Evolutionary conservation across 345 rosid species (phyloP).

Genomic region (Cardamine occulta): DNA sequence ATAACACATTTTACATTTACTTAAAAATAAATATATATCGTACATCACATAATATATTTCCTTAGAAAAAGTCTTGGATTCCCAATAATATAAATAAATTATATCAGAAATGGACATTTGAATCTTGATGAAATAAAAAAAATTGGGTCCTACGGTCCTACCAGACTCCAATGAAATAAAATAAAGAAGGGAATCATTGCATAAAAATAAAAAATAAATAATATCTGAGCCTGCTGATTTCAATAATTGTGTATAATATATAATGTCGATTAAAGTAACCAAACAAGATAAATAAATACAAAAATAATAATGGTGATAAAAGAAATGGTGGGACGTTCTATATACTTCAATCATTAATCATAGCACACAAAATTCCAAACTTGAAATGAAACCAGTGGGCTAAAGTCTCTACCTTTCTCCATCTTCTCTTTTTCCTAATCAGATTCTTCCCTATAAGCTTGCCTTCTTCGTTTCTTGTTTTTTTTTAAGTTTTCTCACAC

Average conservation of each 20-base stretch:
- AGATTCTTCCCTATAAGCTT: slow-evolving; percentile 39
- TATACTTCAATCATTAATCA: slow-evolving; percentile 42
- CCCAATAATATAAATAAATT: neutral
- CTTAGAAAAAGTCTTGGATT: slow-evolving; percentile 39
- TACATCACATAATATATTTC: slow-evolving; percentile 12
- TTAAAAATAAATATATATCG: neutral
- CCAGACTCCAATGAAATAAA: slow-evolving; percentile 19
- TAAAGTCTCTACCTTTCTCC: slow-evolving; percentile 34
- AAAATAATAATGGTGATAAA: slow-evolving; percentile 1
- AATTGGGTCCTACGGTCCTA: slow-evolving; percentile 28
- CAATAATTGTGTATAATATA: slow-evolving; percentile 35
- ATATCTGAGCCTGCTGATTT: slow-evolving; percentile 41
- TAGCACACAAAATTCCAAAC: slow-evolving; percentile 43
- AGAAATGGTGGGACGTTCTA: slow-evolving; percentile 28
- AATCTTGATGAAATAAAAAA: slow-evolving; percentile 33
- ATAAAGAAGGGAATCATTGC: slow-evolving; percentile 7
- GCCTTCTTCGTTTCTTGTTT: neutral
- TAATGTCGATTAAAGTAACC: slow-evolving; percentile 32
- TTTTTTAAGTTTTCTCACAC: neutral
- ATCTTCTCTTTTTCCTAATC: slow-evolving; percentile 29
- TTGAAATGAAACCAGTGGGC: slow-evolving; percentile 42
- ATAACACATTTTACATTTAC: neutral
- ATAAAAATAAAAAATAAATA: slow-evolving; percentile 4
- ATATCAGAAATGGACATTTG: slow-evolving; percentile 35
- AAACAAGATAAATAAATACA: slow-evolving; percentile 22